phyloP scores from a whole-genome alignment of 163 green algal species.

The Chlorella variabilis region DNA sequence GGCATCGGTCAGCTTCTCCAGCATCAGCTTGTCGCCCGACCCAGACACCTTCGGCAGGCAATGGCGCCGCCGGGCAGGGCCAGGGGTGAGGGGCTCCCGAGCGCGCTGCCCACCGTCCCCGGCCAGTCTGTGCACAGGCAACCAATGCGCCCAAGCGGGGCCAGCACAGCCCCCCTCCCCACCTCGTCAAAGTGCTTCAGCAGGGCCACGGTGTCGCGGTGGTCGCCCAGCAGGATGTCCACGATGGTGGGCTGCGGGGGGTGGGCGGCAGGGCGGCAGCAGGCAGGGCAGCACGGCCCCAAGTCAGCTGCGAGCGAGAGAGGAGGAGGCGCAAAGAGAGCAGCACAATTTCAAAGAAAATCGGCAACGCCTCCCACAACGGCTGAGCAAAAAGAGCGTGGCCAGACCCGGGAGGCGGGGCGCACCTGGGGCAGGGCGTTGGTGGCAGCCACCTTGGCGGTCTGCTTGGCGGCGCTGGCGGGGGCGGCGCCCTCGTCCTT shows the following conservation, averaged over 20 bases:
- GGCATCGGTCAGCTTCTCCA: conserved; percentile 41
- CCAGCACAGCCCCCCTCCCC: background rate
- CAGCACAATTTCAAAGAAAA: no score
- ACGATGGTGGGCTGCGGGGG: conserved; percentile 19
- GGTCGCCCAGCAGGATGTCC: conserved; percentile 36
- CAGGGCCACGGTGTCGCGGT: conserved; percentile 37
- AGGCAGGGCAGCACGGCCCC: no score
- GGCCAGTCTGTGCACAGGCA: no score
- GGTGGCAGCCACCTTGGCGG: background rate
- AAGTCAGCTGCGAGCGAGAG: no score
- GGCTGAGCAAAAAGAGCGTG: no score
- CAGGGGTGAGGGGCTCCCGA: background rate
- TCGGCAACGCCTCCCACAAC: no score
- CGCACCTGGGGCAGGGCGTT: conserved; percentile 4
- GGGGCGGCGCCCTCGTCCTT: background rate
- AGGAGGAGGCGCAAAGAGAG: no score
- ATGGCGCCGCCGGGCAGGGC: no score
- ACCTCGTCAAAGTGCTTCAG: conserved; percentile 40
- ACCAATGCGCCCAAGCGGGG: no score
- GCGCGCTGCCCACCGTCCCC: no score
- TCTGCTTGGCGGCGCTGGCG: background rate
- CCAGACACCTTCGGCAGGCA: background rate
- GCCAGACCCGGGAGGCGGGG: no score
- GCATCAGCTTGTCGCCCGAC: conserved; percentile 18
- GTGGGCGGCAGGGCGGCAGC: no score